Evolutionary conservation across 2,329 filamentous ascomycete species (phyloP), one percentile per base, ranked within the genome.

Genomic region (Helicocarpus griseus): DNA sequence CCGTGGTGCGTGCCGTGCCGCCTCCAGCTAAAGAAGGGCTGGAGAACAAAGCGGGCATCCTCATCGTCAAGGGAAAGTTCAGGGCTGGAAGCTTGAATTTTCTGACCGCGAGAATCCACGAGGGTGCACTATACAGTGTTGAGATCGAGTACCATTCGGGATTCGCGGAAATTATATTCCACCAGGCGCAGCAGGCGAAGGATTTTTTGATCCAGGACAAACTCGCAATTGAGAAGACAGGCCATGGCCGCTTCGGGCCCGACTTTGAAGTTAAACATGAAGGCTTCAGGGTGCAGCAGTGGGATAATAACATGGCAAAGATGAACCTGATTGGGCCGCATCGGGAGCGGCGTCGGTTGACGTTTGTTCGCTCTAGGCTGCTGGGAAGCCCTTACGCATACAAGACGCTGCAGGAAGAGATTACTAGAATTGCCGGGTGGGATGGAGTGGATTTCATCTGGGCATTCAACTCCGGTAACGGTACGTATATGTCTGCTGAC

Each of bases 381-480:
- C 69, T 72, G 57, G 62, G 60, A 8, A 62, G 64, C 43, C 58
- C 61, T 14, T 54, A 67, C 58, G 63, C 61, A 24, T 59, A 64
- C 11, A 59, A 61, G 11, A 64, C 61, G 40, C 70, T 70, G 61
- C 61, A 60, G 49, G 61, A 61, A 21, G 67, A 70, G 50, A 59
- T 71, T 22, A 48, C 51, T 33, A 60, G 61, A 17, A 53, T 62
- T 28, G 57, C 70, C 28, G 63, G 68, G 7, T 48, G 57, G 5
- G 61, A 63, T 24, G 68, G 68, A 47, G 61, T 72, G 49, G 69
- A 72, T 49, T 63, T 70, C 50, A 57, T 69, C 14, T 72, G 68
- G 66, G 60, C 69, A 5, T 72, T 70, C 55, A 72, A 72, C 50
- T 63, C 64, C 51, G 69, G 69, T 6, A 72, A 72, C 49, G 69